These are phyloP conservation scores for Didymosphaeria variabile DNA, from an alignment of 2,329 filamentous ascomycete genomes.

Conservation along the genomic window DNA sequence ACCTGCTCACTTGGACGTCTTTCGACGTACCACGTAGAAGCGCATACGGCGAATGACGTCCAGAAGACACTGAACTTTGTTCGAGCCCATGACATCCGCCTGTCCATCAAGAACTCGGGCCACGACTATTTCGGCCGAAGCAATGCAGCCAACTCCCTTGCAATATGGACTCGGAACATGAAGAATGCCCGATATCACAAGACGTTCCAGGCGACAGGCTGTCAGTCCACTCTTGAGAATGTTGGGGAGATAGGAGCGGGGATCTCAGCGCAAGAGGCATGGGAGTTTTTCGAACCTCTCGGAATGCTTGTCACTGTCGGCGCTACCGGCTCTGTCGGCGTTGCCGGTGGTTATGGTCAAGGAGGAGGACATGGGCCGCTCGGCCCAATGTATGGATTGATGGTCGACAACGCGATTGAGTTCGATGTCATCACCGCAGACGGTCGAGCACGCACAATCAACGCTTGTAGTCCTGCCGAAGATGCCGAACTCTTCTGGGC, in stretches of 20 bases:
- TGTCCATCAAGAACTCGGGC: constrained; percentile 50
- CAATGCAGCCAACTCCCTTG: constrained; percentile 44
- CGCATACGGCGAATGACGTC: constrained; percentile 36
- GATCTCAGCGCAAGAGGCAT: constrained; percentile 46
- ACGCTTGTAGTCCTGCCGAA: constrained; percentile 45
- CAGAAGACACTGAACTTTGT: constrained; percentile 41
- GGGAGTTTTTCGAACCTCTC: constrained; percentile 45
- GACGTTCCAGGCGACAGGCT: constrained; percentile 35
- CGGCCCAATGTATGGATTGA: constrained; percentile 55
- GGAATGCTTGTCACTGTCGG: constrained; percentile 48
- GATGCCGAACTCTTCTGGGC: constrained; percentile 50
- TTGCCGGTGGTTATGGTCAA: constrained; percentile 54
- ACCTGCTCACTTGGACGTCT: constrained; percentile 44
- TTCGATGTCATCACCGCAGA: constrained; percentile 48
- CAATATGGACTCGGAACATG: constrained; percentile 49
- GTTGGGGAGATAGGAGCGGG: constrained; percentile 47
- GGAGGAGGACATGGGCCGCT: constrained; percentile 66
- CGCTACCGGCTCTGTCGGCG: constrained; percentile 57
- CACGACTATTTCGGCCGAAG: constrained; percentile 50
- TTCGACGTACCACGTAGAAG: constrained; percentile 46
- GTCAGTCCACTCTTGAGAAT: constrained; percentile 39
- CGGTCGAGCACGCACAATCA: constrained; percentile 41
- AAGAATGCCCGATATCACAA: constrained; percentile 40
- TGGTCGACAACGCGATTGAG: constrained; percentile 49
- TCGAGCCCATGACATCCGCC: constrained; percentile 40